These are phyloP conservation scores for Agapanthus africanus DNA, from an alignment of 106 monocot genomes.

Conservation along the genomic window DNA sequence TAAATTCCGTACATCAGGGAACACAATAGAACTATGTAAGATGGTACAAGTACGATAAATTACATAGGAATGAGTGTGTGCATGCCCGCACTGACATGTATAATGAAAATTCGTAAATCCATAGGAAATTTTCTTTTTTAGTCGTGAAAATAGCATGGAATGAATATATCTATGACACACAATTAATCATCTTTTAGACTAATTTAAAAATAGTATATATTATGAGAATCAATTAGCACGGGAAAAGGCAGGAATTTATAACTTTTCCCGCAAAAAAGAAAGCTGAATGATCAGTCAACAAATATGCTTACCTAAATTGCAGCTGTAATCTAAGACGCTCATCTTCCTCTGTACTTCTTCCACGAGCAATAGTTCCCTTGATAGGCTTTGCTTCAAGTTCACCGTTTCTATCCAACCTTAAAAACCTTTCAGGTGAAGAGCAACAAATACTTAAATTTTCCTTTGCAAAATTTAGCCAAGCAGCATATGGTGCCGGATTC, in stretches of 20 bases:
- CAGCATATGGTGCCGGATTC: constrained; percentile 98
- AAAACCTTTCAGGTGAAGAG: constrained; percentile 93
- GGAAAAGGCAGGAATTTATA: background rate
- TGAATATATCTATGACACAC: too few species aligned
- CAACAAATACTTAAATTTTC: constrained; percentile 75
- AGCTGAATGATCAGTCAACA: background rate
- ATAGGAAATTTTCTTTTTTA: background rate
- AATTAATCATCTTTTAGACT: background rate
- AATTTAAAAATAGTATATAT: background rate
- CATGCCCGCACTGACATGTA: background rate
- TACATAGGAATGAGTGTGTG: background rate
- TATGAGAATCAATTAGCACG: background rate
- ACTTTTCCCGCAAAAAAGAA: background rate
- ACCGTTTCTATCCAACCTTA: constrained; percentile 49
- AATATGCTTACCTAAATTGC: constrained; percentile 52
- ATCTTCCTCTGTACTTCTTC: constrained; percentile 74
- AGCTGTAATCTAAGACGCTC: constrained; percentile 56
- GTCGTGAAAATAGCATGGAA: background rate
- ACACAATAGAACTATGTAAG: too few species aligned
- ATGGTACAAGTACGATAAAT: background rate
- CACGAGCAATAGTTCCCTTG: constrained; percentile 89
- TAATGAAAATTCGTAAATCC: background rate
- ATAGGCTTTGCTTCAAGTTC: constrained; percentile 94
- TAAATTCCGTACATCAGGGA: too few species aligned
- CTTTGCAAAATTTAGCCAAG: constrained; percentile 78